Evolutionary conservation across 805 yeast genomes (phyloP).

Genomic region (Lachancea dasiensis): DNA sequence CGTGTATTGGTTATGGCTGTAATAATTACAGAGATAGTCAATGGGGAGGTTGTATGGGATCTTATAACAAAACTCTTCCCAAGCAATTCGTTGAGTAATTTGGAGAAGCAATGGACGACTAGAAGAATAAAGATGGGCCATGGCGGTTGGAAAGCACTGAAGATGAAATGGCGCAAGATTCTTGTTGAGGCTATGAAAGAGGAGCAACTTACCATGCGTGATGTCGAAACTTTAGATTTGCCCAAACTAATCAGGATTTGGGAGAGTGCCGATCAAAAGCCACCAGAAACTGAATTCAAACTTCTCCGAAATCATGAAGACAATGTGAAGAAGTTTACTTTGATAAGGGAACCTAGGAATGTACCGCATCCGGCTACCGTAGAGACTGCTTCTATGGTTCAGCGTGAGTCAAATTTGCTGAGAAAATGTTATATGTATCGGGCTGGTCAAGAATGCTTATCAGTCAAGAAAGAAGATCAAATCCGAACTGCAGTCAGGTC

Average conservation of each 20-base stretch:
- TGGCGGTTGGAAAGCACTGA: slow-evolving; percentile 48
- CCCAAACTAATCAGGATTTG: slow-evolving; percentile 54
- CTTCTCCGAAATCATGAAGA: slow-evolving; percentile 37
- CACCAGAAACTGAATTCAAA: slow-evolving; percentile 11
- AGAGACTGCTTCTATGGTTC: slow-evolving; percentile 61
- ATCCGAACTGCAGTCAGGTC: slow-evolving; percentile 34
- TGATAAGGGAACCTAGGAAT: slow-evolving; percentile 29
- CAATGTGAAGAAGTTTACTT: slow-evolving; percentile 43
- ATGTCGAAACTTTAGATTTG: slow-evolving; percentile 47
- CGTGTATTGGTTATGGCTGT: slow-evolving; percentile 57
- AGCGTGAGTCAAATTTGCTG: slow-evolving; percentile 53
- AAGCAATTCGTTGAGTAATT: slow-evolving; percentile 36
- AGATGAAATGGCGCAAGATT: slow-evolving; percentile 59
- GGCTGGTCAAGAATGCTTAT: slow-evolving; percentile 16
- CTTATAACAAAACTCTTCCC: slow-evolving; percentile 46
- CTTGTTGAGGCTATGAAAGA: slow-evolving; percentile 53
- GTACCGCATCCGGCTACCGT: slow-evolving; percentile 31
- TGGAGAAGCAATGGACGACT: slow-evolving; percentile 57
- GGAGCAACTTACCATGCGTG: slow-evolving; percentile 44
- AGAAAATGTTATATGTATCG: slow-evolving; percentile 38
- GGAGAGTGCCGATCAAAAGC: slow-evolving; percentile 45
- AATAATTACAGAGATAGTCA: slow-evolving; percentile 59
- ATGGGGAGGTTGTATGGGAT: slow-evolving; percentile 60
- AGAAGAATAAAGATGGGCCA: slow-evolving; percentile 56
- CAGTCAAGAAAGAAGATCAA: slow-evolving; percentile 18